Evolutionary conservation across 257 asterid species (phyloP).

Genomic region (Apocynum venetum): DNA sequence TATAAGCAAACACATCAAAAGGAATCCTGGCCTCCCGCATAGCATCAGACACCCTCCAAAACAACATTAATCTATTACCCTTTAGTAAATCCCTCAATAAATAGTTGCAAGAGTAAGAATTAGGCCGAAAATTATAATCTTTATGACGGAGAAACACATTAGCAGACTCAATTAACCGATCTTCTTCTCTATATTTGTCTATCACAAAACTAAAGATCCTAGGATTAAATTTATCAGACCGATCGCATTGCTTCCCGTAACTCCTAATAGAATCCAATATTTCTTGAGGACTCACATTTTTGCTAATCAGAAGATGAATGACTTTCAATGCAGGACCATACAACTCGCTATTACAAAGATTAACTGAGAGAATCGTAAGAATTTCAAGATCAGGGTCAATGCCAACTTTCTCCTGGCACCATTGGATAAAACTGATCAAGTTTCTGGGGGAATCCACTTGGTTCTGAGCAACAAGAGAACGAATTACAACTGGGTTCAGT

Average conservation of each 20-base stretch:
- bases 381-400: constrained; percentile 13
- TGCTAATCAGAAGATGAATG: constrained; percentile 2
- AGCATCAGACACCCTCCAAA: constrained; percentile 22
- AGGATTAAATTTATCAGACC: constrained; percentile 4
- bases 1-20: constrained; percentile 14
- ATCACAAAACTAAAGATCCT: constrained; percentile 16
- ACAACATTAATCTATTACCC: constrained; percentile 8
- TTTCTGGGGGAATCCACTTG: constrained; percentile 12
- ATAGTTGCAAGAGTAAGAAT: constrained; percentile 10
- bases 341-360: constrained; percentile 11
- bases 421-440: constrained; percentile 18
- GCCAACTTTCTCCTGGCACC: constrained; percentile 20
- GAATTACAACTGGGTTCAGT: constrained; percentile 17
- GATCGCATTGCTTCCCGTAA: not conserved
- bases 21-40: constrained; percentile 12
- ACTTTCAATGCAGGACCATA: constrained; percentile 8
- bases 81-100: constrained; percentile 18
- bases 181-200: constrained; percentile 20
- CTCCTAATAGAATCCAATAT: constrained; percentile 11
- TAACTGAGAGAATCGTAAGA: constrained; percentile 13
- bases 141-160: constrained; percentile 5
- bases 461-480: constrained; percentile 8
- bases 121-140: constrained; percentile 11
- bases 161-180: constrained; percentile 16
- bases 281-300: not conserved